Conservation (phyloP, 2,329 filamentous ascomycete genomes). For the Juglanconis sp. region DNA sequence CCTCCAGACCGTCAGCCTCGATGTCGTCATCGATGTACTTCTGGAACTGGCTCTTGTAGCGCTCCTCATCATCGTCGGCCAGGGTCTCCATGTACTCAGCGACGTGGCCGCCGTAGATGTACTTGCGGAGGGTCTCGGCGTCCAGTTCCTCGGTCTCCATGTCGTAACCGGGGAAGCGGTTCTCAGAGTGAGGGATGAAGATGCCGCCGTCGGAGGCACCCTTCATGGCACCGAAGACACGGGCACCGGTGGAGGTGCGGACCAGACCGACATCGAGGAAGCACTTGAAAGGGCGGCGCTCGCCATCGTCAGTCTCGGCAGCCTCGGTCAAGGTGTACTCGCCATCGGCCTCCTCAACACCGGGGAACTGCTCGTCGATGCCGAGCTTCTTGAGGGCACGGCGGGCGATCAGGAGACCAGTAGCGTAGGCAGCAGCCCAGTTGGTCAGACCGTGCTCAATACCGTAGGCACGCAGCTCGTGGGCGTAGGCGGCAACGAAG, state of each 20-base stretch:
- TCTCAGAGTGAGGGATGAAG: constrained; percentile 96
- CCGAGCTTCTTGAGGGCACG: constrained; percentile 96
- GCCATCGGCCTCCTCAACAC: constrained; percentile 95
- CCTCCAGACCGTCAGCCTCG: constrained; percentile 95
- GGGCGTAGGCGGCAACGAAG: constrained; percentile 85
- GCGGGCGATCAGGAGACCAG: constrained; percentile 94
- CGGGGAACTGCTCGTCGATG: constrained; percentile 86
- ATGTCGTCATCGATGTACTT: constrained; percentile 97
- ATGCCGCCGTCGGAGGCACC: constrained; percentile 98
- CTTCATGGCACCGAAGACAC: constrained; percentile 99
- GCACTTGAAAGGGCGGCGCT: constrained; percentile 98
- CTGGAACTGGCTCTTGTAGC: constrained; percentile 97
- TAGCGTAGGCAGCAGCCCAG: constrained; percentile 97
- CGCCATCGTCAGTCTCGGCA: constrained; percentile 81
- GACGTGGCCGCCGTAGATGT: constrained; percentile 98
- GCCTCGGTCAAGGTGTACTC: constrained; percentile 97
- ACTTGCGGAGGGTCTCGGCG: constrained; percentile 93
- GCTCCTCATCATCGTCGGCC: constrained; percentile 99
- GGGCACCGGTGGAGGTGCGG: constrained; percentile 96
- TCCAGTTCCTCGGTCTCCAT: constrained; percentile 98
- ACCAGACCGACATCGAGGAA: constrained; percentile 96
- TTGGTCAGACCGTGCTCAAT: constrained; percentile 99
- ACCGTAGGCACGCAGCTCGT: constrained; percentile 97
- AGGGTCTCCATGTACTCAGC: constrained; percentile 99
- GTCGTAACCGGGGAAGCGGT: constrained; percentile 98